Conservation (phyloP, 2,329 filamentous ascomycete species). For the Monosporascus cannonballus region DNA sequence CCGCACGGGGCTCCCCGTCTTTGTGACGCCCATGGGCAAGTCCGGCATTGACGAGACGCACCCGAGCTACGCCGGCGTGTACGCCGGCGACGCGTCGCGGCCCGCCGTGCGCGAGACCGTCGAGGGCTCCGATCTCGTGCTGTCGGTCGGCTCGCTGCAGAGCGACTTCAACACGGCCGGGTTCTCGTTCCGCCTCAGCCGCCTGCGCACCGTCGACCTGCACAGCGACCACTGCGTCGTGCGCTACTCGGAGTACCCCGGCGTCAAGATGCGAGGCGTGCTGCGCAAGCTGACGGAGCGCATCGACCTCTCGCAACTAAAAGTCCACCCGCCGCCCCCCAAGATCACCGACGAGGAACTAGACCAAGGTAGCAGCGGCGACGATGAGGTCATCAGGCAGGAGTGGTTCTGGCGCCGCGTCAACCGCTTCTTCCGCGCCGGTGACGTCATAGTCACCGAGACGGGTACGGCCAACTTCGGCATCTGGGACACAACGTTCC, state of each 20-base stretch:
- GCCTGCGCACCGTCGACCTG: slow-evolving; percentile 75
- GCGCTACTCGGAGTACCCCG: slow-evolving; percentile 72
- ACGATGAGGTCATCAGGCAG: slow-evolving; percentile 53
- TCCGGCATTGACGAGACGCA: slow-evolving; percentile 72
- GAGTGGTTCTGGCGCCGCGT: slow-evolving; percentile 73
- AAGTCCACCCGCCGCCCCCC: slow-evolving; percentile 45
- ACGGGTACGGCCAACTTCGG: slow-evolving; percentile 87
- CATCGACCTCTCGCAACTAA: slow-evolving; percentile 52
- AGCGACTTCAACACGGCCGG: slow-evolving; percentile 79
- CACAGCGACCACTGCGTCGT: slow-evolving; percentile 70
- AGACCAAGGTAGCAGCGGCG: slow-evolving; percentile 22
- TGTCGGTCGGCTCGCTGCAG: slow-evolving; percentile 60
- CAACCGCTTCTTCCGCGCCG: slow-evolving; percentile 62
- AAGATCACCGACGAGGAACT: slow-evolving; percentile 34
- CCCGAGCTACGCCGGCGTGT: slow-evolving; percentile 75
- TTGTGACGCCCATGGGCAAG: slow-evolving; percentile 89
- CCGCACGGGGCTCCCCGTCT: slow-evolving; percentile 70
- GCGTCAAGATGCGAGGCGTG: slow-evolving; percentile 71
- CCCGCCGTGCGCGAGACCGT: slow-evolving; percentile 57
- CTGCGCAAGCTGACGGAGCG: slow-evolving; percentile 62
- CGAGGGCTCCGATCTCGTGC: slow-evolving; percentile 63
- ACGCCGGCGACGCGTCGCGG: slow-evolving; percentile 71
- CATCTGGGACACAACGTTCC: slow-evolving; percentile 80
- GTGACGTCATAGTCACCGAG: slow-evolving; percentile 78
- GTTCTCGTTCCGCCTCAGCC: slow-evolving; percentile 73